These are phyloP conservation scores for Venturiaceae sp. DNA, from an alignment of 2,329 filamentous ascomycete species.

Conservation along the genomic window DNA sequence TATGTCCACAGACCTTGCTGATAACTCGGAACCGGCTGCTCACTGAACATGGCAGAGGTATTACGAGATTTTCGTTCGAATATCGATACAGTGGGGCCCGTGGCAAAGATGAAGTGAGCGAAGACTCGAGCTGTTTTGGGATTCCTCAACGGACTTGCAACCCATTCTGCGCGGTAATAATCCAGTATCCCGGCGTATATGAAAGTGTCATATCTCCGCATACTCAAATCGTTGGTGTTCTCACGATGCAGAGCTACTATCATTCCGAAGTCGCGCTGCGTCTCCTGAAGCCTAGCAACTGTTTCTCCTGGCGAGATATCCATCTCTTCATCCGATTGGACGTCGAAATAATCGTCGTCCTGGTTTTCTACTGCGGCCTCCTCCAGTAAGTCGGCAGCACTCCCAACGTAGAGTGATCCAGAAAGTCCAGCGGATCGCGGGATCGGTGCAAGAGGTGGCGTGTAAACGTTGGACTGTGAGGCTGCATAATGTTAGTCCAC, in stretches of 20 bases:
- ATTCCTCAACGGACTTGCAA: conserved; percentile 62
- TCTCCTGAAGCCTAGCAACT: not conserved
- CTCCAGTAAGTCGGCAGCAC: conserved; percentile 20
- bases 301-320: conserved; percentile 8
- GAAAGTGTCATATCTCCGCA: conserved; percentile 35
- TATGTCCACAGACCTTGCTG: conserved; percentile 58
- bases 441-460: not conserved
- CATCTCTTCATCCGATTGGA: conserved; percentile 37
- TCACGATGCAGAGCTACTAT: conserved; percentile 26
- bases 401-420: conserved; percentile 7
- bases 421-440: conserved; percentile 1
- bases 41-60: conserved; percentile 55
- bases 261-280: conserved; percentile 21
- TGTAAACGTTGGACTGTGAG: not conserved
- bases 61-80: conserved; percentile 78
- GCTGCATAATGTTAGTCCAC: not conserved
- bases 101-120: conserved; percentile 84
- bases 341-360: conserved; percentile 41
- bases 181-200: conserved; percentile 36
- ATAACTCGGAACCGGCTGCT: conserved; percentile 49
- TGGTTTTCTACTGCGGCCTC: conserved; percentile 32
- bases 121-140: conserved; percentile 74
- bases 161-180: conserved; percentile 34
- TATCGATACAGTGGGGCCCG: conserved; percentile 74
- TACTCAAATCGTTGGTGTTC: conserved; percentile 22